A percentile compares a stretch with the other conserved stretches of the same genome.
These are phyloP conservation scores for Trichoderma sp. DNA, from an alignment of 2,329 filamentous ascomycete genomes.

Conservation along the genomic window DNA sequence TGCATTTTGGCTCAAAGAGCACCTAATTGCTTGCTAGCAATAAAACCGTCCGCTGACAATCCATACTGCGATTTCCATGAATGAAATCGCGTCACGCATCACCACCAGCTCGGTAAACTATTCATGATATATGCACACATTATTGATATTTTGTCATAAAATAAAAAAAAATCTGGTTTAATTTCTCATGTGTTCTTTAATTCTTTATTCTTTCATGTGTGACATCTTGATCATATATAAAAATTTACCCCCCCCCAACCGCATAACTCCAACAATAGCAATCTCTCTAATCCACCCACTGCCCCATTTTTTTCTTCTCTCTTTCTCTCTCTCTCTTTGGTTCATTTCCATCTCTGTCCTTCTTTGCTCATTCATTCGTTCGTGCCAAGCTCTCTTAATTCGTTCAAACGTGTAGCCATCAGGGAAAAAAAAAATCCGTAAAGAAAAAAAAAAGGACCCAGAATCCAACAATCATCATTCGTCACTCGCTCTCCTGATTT, in stretches of 20 bases:
- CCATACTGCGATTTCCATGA: not conserved
- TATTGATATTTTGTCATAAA: not conserved
- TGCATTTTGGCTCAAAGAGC: conserved; percentile 27
- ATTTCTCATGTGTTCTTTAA: conserved; percentile 18
- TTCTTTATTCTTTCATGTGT: conserved; percentile 27
- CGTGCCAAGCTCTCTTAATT: conserved; percentile 2
- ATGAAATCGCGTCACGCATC: not conserved
- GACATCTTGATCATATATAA: conserved; percentile 27
- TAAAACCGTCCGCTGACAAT: not conserved
- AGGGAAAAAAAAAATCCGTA: not conserved
- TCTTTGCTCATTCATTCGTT: conserved; percentile 18
- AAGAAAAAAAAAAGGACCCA: conserved; percentile 32
- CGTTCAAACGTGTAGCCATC: conserved; percentile 12
- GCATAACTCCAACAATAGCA: conserved; percentile 19
- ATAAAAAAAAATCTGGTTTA: conserved; percentile 10
- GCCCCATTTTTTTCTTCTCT: not conserved
- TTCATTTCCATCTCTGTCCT: conserved; percentile 15
- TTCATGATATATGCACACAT: not conserved
- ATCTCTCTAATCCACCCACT: not conserved
- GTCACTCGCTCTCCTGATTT: conserved; percentile 24
- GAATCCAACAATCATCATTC: conserved; percentile 32
- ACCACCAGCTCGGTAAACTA: not conserved
- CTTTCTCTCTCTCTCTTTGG: not conserved
- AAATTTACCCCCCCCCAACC: conserved; percentile 12
- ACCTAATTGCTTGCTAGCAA: not conserved